Evolutionary conservation across 2,329 filamentous ascomycete species (phyloP).

Genomic region (Penicillium sp.): DNA sequence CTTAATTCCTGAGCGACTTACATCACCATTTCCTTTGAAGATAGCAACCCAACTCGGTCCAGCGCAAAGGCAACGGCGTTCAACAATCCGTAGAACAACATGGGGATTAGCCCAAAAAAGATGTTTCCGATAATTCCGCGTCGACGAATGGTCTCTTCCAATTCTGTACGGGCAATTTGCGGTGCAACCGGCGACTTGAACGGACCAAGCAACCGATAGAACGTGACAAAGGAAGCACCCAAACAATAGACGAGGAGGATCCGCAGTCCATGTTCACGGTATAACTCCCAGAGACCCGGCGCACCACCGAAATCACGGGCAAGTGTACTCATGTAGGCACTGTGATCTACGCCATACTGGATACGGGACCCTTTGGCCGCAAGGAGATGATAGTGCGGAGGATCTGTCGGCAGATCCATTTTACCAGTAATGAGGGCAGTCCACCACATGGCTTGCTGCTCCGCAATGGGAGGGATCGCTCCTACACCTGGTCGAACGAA

Average conservation of each 20-base stretch:
- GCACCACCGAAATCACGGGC: slow-evolving; percentile 11
- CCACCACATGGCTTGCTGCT: slow-evolving; percentile 15
- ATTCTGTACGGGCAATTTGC: slow-evolving; percentile 8
- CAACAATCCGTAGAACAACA: slow-evolving; percentile 10
- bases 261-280: slow-evolving; percentile 7
- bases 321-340: slow-evolving; percentile 11
- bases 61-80: slow-evolving; percentile 8
- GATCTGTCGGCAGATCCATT: slow-evolving; percentile 8
- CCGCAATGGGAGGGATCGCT: slow-evolving; percentile 12
- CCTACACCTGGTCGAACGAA: slow-evolving; percentile 13
- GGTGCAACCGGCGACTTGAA: slow-evolving; percentile 11
- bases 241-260: slow-evolving; percentile 10
- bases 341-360: slow-evolving; percentile 11
- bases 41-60: slow-evolving; percentile 6
- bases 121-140: slow-evolving; percentile 7
- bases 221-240: slow-evolving; percentile 11
- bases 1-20: not conserved
- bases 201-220: slow-evolving; percentile 9
- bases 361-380: slow-evolving; percentile 8
- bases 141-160: slow-evolving; percentile 10
- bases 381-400: slow-evolving; percentile 10
- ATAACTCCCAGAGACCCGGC: slow-evolving; percentile 6
- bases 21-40: not conserved
- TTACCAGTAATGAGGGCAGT: slow-evolving; percentile 8
- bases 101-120: slow-evolving; percentile 8